Base-by-base conservation (phyloP, 2,329 filamentous ascomycete genomes). In the Fusarium nematophilum region DNA sequence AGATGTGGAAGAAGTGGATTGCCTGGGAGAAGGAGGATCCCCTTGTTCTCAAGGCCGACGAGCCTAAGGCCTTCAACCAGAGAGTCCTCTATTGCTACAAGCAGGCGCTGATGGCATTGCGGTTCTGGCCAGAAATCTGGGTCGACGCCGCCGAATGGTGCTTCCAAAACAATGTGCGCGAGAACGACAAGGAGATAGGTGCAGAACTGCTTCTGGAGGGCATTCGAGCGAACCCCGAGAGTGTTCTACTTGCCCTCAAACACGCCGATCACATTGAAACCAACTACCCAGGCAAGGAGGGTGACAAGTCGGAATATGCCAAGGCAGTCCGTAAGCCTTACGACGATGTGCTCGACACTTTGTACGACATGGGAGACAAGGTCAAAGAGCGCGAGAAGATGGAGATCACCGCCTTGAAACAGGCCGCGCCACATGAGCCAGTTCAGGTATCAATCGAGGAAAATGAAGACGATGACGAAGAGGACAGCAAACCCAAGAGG, bases 121-220 rank as follows among this genome's bases (percentile, higher is more conserved):
- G 93, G 44, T 99, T 98, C 76, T 95, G 94, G 86, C 93, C 95
- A 4, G 91, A 96, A 72, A 88, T 97, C 66, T 99, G 95, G 95
- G 93, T 93, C 43, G 93, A 97, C 57, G 94, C 93, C 9, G 91
- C 93, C 1, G 91, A 96, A 64, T 98, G 94, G 86, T 97, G 92
- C 74, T 93, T 93, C 69, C 85, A 90, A 49, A 93, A 95, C 67
- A 86, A 86, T 37, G 78, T 93, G 65, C 72, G 76, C 9, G 79
- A 86, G 37, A 89, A 92, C 29, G 83, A 84, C 38, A 80, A 82
- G 56, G 79, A 83, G 6, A 70, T 77, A 55, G 93, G 92, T 9
- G 86, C 90, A 18, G 87, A 92, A 9, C 91, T 98, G 68, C 80
- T 99, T 18, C 83, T 87, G 17, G 87, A 95, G 59, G 95, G 95